Base-by-base conservation (phyloP, 148 eudicot genomes). In the Vaccinium corymbosum region DNA sequence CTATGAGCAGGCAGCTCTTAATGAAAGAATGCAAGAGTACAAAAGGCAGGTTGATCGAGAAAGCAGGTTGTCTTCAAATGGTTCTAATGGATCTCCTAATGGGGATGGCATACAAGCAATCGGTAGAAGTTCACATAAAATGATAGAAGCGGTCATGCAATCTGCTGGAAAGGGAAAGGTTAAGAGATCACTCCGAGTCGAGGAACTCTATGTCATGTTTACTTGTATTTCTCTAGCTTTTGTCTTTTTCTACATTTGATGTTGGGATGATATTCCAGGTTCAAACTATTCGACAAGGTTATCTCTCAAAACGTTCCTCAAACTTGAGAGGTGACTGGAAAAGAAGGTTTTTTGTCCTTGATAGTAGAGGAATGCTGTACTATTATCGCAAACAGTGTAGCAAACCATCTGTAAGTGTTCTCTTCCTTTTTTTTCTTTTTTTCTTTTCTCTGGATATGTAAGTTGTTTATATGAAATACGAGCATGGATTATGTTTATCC, bases 251-350 rank as follows among this genome's bases (percentile, higher is more conserved):
- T 17, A 8, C 20, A 76, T 71, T n/a, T 76, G 42, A 84, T 20
- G 16, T 7, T 51, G 11, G 29, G 64, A 22, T 4, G 46, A 72
- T 72, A 64, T 87, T 64, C 86, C 88, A 96, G 98, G 99, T 96
- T 84, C 97, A 97, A 92, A 97, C 99, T 78, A 97, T 97, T 78
- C 89, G 97, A 81, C 99, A 97, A 85, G 99, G 99, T 84, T 95
- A 95, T 87, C 98, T 95, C 66, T 94, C 98, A 38, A 95, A 95
- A 81, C 98, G 98, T 64, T 95, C 98, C 15, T 95, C 98, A 77
- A 95, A 89, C 90, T 86, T 95, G 87, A 94, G 98, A 86, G 98
- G 96, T 66, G 98, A 95, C 82, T 95, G 98, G 98, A 95, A 95
- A 88, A 91, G 98, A 88, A 93, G 98, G 86, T 95, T 95, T 92